A percentile compares a stretch with the other conserved stretches of the same genome.
phyloP scores from a whole-genome alignment of 2,329 filamentous ascomycete species.

The Coniochaeta prunicola region DNA sequence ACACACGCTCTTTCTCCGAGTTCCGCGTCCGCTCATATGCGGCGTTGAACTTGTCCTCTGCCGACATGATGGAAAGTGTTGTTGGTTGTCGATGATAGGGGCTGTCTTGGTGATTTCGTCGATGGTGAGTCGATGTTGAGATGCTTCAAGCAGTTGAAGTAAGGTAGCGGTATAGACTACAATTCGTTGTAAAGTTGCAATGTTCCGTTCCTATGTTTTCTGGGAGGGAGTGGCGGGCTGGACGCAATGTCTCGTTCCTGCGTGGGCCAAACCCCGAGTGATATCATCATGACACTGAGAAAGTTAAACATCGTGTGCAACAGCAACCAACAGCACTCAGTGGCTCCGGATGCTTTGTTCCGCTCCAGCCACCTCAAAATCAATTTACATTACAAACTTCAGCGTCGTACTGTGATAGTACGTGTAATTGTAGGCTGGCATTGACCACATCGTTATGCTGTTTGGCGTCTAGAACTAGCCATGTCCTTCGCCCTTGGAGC shows the following conservation, averaged over 20 bases:
- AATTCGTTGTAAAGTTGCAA: too few species aligned
- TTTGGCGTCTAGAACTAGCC: background rate
- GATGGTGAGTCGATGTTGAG: background rate
- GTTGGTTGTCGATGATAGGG: background rate
- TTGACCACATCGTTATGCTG: background rate
- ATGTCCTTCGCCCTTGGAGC: too few species aligned
- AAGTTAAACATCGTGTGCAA: background rate
- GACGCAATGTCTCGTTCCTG: background rate
- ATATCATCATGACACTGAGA: background rate
- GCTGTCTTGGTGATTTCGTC: background rate
- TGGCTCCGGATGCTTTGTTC: background rate
- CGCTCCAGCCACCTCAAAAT: too few species aligned
- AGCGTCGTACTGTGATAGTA: too few species aligned
- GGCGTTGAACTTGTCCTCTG: background rate
- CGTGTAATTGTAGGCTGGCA: too few species aligned
- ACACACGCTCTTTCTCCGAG: slow-evolving; percentile 1
- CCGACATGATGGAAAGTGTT: background rate
- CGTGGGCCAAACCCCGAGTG: background rate
- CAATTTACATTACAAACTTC: background rate
- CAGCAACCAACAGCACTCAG: background rate
- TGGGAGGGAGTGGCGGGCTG: background rate
- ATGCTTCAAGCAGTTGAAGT: too few species aligned
- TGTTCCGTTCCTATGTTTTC: too few species aligned
- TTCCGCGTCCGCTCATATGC: background rate
- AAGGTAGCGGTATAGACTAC: background rate